A percentile compares a stretch with the other conserved stretches of the same genome.
Evolutionary conservation across 1,284 basidiomycete species (phyloP).

Genomic region (Boletus semigastroideus): DNA sequence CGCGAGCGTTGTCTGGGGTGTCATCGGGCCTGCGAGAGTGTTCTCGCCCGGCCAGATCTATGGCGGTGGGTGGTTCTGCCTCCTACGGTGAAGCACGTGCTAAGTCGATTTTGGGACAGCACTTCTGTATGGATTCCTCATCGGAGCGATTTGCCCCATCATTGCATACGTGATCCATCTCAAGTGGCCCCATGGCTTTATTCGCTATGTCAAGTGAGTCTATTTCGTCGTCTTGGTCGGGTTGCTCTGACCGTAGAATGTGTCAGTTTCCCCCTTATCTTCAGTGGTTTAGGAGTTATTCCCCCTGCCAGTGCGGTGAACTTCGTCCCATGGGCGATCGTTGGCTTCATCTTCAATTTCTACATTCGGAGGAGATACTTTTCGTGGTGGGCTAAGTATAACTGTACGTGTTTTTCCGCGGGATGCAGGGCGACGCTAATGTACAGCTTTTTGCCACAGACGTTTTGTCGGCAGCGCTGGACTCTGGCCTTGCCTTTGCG

Average conservation of each 20-base stretch:
- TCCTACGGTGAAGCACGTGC: no score
- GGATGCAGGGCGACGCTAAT: not conserved
- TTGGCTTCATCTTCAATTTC: slow-evolving; percentile 57
- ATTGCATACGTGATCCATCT: slow-evolving; percentile 39
- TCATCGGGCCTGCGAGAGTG: slow-evolving; percentile 38
- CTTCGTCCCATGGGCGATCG: slow-evolving; percentile 48
- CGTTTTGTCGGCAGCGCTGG: slow-evolving; percentile 49
- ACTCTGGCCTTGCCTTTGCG: slow-evolving; percentile 56
- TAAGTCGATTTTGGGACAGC: slow-evolving; percentile 8
- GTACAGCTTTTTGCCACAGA: slow-evolving; percentile 24
- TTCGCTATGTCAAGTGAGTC: slow-evolving; percentile 47
- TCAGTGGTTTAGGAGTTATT: slow-evolving; percentile 51
- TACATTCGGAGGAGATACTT: slow-evolving; percentile 46
- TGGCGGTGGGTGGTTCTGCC: slow-evolving; percentile 14
- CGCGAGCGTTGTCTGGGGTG: slow-evolving; percentile 43
- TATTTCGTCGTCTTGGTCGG: no score
- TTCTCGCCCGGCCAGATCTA: slow-evolving; percentile 30
- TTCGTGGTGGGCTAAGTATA: slow-evolving; percentile 59
- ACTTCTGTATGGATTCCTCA: slow-evolving; percentile 56
- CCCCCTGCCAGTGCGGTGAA: slow-evolving; percentile 50
- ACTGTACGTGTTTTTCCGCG: slow-evolving; percentile 33
- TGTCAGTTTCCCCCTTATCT: slow-evolving; percentile 48
- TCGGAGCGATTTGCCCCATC: slow-evolving; percentile 50
- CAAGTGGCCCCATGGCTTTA: slow-evolving; percentile 42
- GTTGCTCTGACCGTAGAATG: not conserved